Evolutionary conservation across 306 rosid genomes (phyloP).

Genomic region (Pueraria montana): DNA sequence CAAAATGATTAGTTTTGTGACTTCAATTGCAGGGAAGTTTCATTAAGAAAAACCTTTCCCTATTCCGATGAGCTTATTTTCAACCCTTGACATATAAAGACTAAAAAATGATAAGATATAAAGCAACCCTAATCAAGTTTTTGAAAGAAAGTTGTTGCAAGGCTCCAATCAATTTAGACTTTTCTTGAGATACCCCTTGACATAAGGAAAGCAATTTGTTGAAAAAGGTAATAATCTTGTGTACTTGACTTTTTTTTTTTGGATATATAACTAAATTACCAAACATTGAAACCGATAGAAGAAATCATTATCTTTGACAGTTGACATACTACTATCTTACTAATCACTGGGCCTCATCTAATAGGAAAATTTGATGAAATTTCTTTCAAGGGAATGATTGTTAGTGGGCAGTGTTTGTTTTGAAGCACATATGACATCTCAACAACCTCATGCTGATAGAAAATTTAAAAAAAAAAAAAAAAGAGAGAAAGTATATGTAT

Average conservation of each 20-base stretch:
- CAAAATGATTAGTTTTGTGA: slow-evolving; percentile 46
- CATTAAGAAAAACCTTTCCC: slow-evolving; percentile 19
- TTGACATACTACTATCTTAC: slow-evolving; percentile 37
- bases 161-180: slow-evolving; percentile 46
- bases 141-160: slow-evolving; percentile 42
- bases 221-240: not conserved
- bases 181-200: slow-evolving; percentile 40
- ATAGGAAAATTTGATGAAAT: slow-evolving; percentile 25
- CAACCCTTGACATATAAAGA: slow-evolving; percentile 32
- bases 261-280: slow-evolving; percentile 10
- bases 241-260: slow-evolving; percentile 14
- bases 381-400: slow-evolving; percentile 54
- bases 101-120: slow-evolving; percentile 38
- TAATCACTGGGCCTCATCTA: not conserved
- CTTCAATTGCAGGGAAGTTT: slow-evolving; percentile 57
- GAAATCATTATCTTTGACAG: slow-evolving; percentile 39
- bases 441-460: slow-evolving; percentile 41
- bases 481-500: slow-evolving; percentile 33
- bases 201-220: slow-evolving; percentile 34
- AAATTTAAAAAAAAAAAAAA: no score
- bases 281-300: slow-evolving; percentile 35
- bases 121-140: slow-evolving; percentile 43
- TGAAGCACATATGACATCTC: slow-evolving; percentile 54
- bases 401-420: slow-evolving; percentile 48
- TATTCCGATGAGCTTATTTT: slow-evolving; percentile 28